These are phyloP conservation scores for Cercospora zeae-maydis DNA, from an alignment of 2,329 filamentous ascomycete genomes.

Conservation along the genomic window DNA sequence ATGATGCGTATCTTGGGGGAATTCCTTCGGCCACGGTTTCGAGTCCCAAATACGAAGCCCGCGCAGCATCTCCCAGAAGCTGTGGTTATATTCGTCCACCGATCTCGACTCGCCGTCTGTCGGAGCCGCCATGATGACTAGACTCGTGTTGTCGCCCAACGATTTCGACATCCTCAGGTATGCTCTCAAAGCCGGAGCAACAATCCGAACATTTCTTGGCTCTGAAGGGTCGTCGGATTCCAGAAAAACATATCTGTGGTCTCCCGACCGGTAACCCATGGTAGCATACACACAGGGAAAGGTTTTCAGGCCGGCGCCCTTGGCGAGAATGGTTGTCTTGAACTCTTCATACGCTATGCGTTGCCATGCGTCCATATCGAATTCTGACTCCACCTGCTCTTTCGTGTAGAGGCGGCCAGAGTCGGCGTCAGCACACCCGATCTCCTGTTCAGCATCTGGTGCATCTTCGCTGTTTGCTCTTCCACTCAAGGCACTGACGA, in stretches of 20 bases:
- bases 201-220: slow-evolving; percentile 21
- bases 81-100: slow-evolving; percentile 23
- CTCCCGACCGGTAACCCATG: slow-evolving; percentile 21
- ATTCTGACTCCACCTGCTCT: slow-evolving; percentile 20
- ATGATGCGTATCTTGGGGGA: slow-evolving; percentile 19
- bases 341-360: slow-evolving; percentile 23
- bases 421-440: background rate
- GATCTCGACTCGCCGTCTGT: slow-evolving; percentile 19
- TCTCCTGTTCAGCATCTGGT: background rate
- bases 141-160: slow-evolving; percentile 21
- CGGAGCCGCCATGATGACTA: slow-evolving; percentile 24
- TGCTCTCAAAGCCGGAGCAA: slow-evolving; percentile 18
- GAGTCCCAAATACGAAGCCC: slow-evolving; percentile 22
- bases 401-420: slow-evolving; percentile 7
- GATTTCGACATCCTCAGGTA: slow-evolving; percentile 21
- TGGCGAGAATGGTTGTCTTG: slow-evolving; percentile 24
- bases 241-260: slow-evolving; percentile 23
- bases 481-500: background rate
- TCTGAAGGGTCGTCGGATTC: slow-evolving; percentile 23
- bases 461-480: background rate
- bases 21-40: slow-evolving; percentile 21
- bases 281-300: slow-evolving; percentile 25
- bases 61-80: slow-evolving; percentile 24
- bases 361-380: slow-evolving; percentile 23
- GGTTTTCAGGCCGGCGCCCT: slow-evolving; percentile 21